These are phyloP conservation scores for Hypoxylon sp. DNA, from an alignment of 2,329 filamentous ascomycete species.

Conservation along the genomic window DNA sequence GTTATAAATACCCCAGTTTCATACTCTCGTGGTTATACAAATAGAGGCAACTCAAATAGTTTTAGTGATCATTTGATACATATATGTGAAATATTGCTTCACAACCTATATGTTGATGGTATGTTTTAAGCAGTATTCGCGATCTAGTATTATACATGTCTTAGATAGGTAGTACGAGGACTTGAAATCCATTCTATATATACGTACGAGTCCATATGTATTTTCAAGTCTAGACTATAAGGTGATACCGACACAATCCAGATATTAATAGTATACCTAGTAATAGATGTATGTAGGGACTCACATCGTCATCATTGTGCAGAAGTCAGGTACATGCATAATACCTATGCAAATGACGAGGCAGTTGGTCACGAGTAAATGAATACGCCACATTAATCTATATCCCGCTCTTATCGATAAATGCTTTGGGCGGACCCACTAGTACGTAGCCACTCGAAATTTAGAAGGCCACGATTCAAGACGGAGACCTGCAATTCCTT, in stretches of 20 bases:
- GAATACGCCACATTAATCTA: constrained; percentile 16
- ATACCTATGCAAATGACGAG: neutral
- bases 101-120: neutral
- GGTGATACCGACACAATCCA: neutral
- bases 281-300: no score
- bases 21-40: neutral
- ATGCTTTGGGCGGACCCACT: constrained; percentile 23
- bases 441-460: constrained; percentile 45
- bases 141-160: neutral
- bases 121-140: neutral
- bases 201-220: neutral
- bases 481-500: constrained; percentile 32
- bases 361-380: constrained; percentile 5
- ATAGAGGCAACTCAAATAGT: constrained; percentile 8
- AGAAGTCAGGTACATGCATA: constrained; percentile 19
- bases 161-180: neutral
- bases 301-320: neutral
- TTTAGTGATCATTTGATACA: neutral
- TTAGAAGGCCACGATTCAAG: constrained; percentile 54
- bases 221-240: neutral
- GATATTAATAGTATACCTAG: neutral
- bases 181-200: neutral
- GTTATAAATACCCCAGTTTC: constrained; percentile 22
- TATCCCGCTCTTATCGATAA: constrained; percentile 48
- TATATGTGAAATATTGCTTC: constrained; percentile 6